phyloP scores from a whole-genome alignment of 2,329 filamentous ascomycete genomes.

The Setomelanomma holmii region DNA sequence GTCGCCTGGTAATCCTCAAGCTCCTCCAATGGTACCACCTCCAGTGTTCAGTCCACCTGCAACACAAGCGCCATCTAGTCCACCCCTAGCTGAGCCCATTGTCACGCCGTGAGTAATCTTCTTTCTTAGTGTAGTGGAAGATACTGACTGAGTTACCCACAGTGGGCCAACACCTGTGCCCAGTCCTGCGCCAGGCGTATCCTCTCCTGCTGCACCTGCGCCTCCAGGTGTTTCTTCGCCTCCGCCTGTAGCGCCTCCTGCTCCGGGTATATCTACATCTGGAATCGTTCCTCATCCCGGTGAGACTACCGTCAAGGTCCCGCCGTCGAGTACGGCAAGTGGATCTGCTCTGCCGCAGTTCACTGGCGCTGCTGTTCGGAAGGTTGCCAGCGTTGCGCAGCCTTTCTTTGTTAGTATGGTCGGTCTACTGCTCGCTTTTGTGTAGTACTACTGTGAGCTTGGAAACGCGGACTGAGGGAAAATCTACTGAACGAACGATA shows the following conservation, averaged over 20 bases:
- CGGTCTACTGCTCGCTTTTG: constrained; percentile 1
- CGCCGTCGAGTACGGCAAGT: background rate
- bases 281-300: background rate
- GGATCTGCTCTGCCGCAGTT: background rate
- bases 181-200: background rate
- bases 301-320: background rate
- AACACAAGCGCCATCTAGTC: background rate
- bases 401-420: background rate
- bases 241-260: background rate
- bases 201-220: background rate
- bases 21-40: too few species aligned
- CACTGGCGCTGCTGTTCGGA: background rate
- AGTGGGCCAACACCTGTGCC: background rate
- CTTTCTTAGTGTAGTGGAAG: background rate
- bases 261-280: background rate
- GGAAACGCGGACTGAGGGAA: too few species aligned
- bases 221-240: background rate
- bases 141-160: background rate
- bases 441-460: too few species aligned
- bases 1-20: too few species aligned
- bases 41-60: background rate
- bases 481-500: background rate
- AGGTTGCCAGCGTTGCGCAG: background rate
- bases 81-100: too few species aligned
- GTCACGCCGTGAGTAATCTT: background rate